Evolutionary conservation across 352 stramenopile species (phyloP).

Genomic region (Phytophthora citricola): DNA sequence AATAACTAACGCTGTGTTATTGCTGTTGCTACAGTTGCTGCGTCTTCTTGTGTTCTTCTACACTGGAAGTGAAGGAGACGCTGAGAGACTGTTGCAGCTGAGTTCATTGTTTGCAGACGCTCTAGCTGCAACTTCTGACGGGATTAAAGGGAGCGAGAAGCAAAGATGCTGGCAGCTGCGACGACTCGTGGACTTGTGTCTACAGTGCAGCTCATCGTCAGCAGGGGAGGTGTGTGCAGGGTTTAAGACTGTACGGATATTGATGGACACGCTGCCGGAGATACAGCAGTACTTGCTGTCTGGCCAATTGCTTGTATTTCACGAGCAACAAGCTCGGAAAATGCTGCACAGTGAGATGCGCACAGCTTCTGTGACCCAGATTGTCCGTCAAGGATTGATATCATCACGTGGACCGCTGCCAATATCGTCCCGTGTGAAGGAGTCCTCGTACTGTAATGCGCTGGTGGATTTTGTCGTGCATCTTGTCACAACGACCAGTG

Average conservation of each 20-base stretch:
- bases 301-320: conserved; percentile 22
- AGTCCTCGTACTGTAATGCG: conserved; percentile 36
- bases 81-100: conserved; percentile 36
- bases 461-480: conserved; percentile 35
- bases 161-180: conserved; percentile 46
- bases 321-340: conserved; percentile 12
- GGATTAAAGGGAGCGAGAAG: conserved; percentile 21
- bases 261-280: conserved; percentile 31
- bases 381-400: conserved; percentile 38
- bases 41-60: conserved; percentile 57
- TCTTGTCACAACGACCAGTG: conserved; percentile 27
- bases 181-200: conserved; percentile 53
- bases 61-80: conserved; percentile 31
- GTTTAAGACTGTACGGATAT: conserved; percentile 19
- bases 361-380: conserved; percentile 33
- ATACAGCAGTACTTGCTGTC: conserved; percentile 47
- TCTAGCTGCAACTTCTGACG: conserved; percentile 21
- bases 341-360: conserved; percentile 37
- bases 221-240: conserved; percentile 5
- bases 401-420: conserved; percentile 21
- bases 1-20: conserved; percentile 12
- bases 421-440: conserved; percentile 19
- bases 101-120: conserved; percentile 36
- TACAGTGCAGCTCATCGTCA: conserved; percentile 38
- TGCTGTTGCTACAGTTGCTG: conserved; percentile 35